Evolutionary conservation across 1,284 basidiomycete genomes (phyloP).

Genomic region (Ustilago curta): DNA sequence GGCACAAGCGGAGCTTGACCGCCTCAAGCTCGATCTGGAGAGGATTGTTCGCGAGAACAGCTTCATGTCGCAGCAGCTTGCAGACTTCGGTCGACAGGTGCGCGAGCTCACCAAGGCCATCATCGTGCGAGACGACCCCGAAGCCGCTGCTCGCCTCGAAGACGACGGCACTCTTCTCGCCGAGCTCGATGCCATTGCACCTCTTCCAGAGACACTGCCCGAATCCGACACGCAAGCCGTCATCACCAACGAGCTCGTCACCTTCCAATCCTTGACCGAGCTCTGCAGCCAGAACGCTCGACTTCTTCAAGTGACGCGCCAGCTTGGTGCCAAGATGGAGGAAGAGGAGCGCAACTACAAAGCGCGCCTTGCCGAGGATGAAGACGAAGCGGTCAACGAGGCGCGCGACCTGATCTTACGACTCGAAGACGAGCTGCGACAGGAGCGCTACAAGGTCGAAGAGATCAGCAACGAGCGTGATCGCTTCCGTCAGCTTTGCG

Average conservation of each 20-base stretch:
- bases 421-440: slow-evolving; percentile 80
- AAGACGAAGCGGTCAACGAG: slow-evolving; percentile 83
- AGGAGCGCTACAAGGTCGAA: slow-evolving; percentile 78
- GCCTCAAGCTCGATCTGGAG: slow-evolving; percentile 76
- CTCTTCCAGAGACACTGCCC: slow-evolving; percentile 31
- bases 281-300: slow-evolving; percentile 92
- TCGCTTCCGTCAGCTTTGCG: slow-evolving; percentile 81
- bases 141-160: slow-evolving; percentile 79
- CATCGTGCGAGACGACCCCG: slow-evolving; percentile 82
- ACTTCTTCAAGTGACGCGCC: slow-evolving; percentile 83
- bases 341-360: slow-evolving; percentile 63
- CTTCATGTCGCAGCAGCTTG: slow-evolving; percentile 76
- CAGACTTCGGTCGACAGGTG: slow-evolving; percentile 88
- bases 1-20: slow-evolving; percentile 73
- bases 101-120: slow-evolving; percentile 83
- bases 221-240: slow-evolving; percentile 72
- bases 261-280: slow-evolving; percentile 83
- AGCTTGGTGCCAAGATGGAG: slow-evolving; percentile 71
- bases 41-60: slow-evolving; percentile 75
- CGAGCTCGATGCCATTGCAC: slow-evolving; percentile 57
- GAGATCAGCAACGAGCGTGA: slow-evolving; percentile 89
- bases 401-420: slow-evolving; percentile 86
- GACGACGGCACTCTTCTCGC: slow-evolving; percentile 71
- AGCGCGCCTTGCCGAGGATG: slow-evolving; percentile 72
- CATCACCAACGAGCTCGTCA: slow-evolving; percentile 88